Conservation (phyloP, 371 early-diverging fungal species). For the Blakeslea trispora region DNA sequence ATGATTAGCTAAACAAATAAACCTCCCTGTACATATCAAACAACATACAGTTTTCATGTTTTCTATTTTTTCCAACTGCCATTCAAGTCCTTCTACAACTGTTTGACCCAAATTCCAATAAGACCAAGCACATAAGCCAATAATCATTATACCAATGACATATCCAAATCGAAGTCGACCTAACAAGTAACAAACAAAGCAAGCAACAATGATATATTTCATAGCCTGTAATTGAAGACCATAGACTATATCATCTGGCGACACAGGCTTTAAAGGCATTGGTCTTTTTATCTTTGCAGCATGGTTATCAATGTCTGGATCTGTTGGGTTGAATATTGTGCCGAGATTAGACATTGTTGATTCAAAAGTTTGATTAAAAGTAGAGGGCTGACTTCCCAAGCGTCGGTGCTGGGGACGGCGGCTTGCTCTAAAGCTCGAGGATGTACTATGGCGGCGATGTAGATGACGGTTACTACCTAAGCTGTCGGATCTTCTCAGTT, state of each 20-base stretch:
- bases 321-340: slow-evolving; percentile 17
- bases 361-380: slow-evolving; percentile 34
- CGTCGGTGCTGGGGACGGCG: slow-evolving; percentile 44
- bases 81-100: slow-evolving; percentile 25
- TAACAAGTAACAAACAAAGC: slow-evolving; percentile 27
- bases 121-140: slow-evolving; percentile 26
- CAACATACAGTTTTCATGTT: slow-evolving; percentile 36
- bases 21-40: not conserved
- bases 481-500: not conserved
- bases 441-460: not conserved
- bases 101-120: slow-evolving; percentile 35
- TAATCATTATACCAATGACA: slow-evolving; percentile 16
- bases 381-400: slow-evolving; percentile 66
- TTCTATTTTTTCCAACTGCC: slow-evolving; percentile 41
- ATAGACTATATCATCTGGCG: slow-evolving; percentile 26
- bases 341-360: slow-evolving; percentile 47
- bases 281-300: slow-evolving; percentile 14
- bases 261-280: slow-evolving; percentile 19
- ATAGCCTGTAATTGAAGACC: slow-evolving; percentile 34
- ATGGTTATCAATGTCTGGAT: slow-evolving; percentile 2
- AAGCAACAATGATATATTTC: slow-evolving; percentile 29
- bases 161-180: slow-evolving; percentile 30
- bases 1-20: not conserved
- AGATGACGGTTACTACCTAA: not conserved
- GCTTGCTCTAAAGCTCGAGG: not conserved